Evolutionary conservation across 2,329 filamentous ascomycete genomes (phyloP).

Genomic region (Xylariaceae sp.): DNA sequence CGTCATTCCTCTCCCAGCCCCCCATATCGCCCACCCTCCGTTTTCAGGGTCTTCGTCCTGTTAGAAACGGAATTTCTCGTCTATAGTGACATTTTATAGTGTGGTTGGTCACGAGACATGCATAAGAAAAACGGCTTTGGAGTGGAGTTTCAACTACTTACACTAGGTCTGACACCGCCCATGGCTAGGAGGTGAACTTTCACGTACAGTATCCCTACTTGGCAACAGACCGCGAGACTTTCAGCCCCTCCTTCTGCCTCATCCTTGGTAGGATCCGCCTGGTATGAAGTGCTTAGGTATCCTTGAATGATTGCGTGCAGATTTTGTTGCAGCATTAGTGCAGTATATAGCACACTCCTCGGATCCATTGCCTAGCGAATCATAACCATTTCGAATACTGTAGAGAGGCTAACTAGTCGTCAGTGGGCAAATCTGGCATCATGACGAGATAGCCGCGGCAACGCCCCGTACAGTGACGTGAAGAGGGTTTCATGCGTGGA

Average conservation of each 20-base stretch:
- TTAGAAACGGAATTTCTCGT: no score
- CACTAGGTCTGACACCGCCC: slow-evolving; percentile 6
- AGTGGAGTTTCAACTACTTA: slow-evolving; percentile 9
- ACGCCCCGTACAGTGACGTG: slow-evolving; percentile 25
- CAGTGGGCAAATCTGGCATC: slow-evolving; percentile 9
- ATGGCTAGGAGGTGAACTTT: slow-evolving; percentile 4
- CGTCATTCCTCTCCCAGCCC: no score
- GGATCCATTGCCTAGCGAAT: slow-evolving; percentile 12
- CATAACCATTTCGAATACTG: not conserved
- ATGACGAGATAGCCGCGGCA: slow-evolving; percentile 23
- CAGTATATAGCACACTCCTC: not conserved
- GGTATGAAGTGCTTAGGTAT: slow-evolving; percentile 10
- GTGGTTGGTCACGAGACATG: slow-evolving; percentile 25
- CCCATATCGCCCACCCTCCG: no score
- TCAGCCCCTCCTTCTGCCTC: slow-evolving; percentile 9
- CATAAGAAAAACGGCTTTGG: not conserved
- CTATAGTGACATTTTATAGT: slow-evolving; percentile 11
- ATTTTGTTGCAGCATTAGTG: slow-evolving; percentile 4
- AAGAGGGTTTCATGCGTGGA: not conserved
- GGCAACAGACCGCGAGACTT: slow-evolving; percentile 13
- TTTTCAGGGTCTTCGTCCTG: no score
- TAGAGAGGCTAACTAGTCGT: not conserved
- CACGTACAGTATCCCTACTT: slow-evolving; percentile 5
- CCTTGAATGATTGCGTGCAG: slow-evolving; percentile 10
- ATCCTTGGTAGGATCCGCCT: not conserved